Base-by-base conservation (phyloP, 176 grass and related monocot species). In the Hsuehochloa calcarea region DNA sequence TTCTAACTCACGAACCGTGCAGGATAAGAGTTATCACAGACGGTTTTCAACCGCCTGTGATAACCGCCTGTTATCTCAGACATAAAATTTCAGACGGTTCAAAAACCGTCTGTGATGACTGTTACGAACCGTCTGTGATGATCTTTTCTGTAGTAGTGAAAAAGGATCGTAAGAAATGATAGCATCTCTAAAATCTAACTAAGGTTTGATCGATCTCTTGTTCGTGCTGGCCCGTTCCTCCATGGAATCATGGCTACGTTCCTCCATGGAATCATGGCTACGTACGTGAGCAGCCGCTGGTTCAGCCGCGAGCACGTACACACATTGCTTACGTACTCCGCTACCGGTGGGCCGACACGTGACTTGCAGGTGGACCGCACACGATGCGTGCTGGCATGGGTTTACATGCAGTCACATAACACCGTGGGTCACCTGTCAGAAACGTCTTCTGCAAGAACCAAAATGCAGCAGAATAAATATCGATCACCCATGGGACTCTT, bases 361-460 rank as follows among this genome's bases (percentile, higher is more conserved):
- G 69, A 17, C 77, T 51, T 73, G 23, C 56, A 55, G 5, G 44
- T 55, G 16, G 58, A 4, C 12, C 56, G 45, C 38, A 3, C 23
- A 23, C 0, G 68, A 74, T 87, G 77, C 69, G 77, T 87, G 77
- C 85, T 51, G 19, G 37, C 77, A 66, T 86, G 85, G 85, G 77
- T 74, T 66, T 68, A 75, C 43, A 31, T 67, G 47, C 16, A 7
- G 35, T 65, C 58, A 37, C 60, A 41, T 56, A 75, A 52, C 29
- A 27, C 13, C 31, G 16, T 38, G 29, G 29, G 73, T 6, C 31
- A 6, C 5, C 45, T 20, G 73, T 29, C 73, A 59, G 62, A 44
- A 73, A 68, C 73, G 38, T 85, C 22, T 52, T 38, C 10, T 47
- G 19, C 17, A 78, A 85, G 52, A 77, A 68, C 34, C 73, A 67